Evolutionary conservation across 129 eudicot species (phyloP).

Genomic region (Lactuca saligna): DNA sequence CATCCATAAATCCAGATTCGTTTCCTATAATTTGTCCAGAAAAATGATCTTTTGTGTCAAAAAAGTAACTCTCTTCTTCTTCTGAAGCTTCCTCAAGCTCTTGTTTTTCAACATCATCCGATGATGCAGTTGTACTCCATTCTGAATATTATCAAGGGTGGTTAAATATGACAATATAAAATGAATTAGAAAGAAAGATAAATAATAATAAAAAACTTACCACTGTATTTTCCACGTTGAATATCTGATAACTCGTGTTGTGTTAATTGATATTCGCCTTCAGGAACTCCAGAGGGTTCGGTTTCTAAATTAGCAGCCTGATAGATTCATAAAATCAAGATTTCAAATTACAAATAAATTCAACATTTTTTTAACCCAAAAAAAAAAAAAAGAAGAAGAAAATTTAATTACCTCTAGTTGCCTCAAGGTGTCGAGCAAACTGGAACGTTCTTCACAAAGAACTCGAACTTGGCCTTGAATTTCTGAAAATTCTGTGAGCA

Average conservation of each 20-base stretch:
- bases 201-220: too few species aligned
- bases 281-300: conserved; percentile 70
- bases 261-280: conserved; percentile 56
- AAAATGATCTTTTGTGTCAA: conserved; percentile 64
- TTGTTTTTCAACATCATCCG: conserved; percentile 84
- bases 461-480: conserved; percentile 37
- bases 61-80: conserved; percentile 64
- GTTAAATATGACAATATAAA: background rate
- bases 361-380: background rate
- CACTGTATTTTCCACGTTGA: conserved; percentile 57
- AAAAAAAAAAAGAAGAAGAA: background rate
- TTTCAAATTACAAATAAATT: background rate
- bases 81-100: conserved; percentile 79
- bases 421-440: conserved; percentile 38
- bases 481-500: conserved; percentile 41
- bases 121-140: conserved; percentile 87
- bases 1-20: conserved; percentile 30
- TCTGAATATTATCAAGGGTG: conserved; percentile 32
- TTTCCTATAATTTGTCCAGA: conserved; percentile 30
- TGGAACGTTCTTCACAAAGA: conserved; percentile 40
- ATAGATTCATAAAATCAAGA: conserved; percentile 16
- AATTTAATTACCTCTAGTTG: conserved; percentile 37
- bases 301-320: conserved; percentile 74
- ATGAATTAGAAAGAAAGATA: too few species aligned
- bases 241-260: conserved; percentile 52